Evolutionary conservation across 2,329 filamentous ascomycete genomes (phyloP).

Genomic region (Seiridium cupressi): DNA sequence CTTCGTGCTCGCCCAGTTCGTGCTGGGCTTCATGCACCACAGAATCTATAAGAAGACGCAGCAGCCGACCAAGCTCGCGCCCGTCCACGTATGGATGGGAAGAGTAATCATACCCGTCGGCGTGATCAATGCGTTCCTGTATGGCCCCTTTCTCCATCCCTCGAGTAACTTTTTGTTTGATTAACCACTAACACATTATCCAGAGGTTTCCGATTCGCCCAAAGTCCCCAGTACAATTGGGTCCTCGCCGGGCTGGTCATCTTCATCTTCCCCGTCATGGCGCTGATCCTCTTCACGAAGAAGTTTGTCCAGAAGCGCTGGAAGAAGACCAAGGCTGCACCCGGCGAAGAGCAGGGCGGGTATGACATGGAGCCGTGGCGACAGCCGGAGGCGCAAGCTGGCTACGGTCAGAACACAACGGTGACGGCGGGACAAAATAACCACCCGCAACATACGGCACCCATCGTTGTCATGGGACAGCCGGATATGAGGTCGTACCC

Average conservation of each 20-base stretch:
- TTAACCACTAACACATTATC: conserved; percentile 1
- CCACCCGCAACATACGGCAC: background rate
- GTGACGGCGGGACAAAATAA: background rate
- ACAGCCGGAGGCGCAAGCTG: conserved; percentile 3
- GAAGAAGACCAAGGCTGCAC: conserved; percentile 24
- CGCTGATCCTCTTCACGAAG: conserved; percentile 34
- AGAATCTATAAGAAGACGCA: conserved; percentile 49
- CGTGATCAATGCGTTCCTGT: conserved; percentile 57
- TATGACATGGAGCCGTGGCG: conserved; percentile 26
- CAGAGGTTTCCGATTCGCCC: conserved; percentile 57
- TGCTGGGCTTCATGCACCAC: conserved; percentile 56
- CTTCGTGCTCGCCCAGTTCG: conserved; percentile 51
- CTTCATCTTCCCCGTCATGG: conserved; percentile 38
- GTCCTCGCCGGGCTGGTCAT: conserved; percentile 48
- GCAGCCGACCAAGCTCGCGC: conserved; percentile 46
- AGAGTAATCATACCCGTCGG: conserved; percentile 52
- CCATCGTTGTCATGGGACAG: background rate
- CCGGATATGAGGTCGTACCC: background rate
- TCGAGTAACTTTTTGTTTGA: background rate
- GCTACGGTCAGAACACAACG: background rate
- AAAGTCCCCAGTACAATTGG: conserved; percentile 44
- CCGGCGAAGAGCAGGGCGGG: conserved; percentile 10
- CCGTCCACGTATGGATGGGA: conserved; percentile 57
- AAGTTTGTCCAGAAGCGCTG: conserved; percentile 28
- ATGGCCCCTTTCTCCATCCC: conserved; percentile 21